Conservation (phyloP, 805 yeast genomes). For the Pachysolen tannophilus region DNA sequence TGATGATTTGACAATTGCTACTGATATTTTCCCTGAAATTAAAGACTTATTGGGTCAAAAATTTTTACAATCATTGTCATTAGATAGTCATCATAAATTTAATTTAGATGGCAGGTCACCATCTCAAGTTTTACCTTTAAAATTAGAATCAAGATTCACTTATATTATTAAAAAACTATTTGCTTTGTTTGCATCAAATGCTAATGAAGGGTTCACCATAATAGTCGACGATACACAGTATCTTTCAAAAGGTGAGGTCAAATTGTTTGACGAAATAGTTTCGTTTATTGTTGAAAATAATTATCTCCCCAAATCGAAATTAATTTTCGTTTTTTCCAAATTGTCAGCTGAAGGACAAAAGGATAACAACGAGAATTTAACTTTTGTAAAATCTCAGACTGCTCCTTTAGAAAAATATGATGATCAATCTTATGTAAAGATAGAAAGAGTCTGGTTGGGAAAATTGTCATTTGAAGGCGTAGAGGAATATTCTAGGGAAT, state of each 20-base stretch:
- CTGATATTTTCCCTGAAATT: constrained; percentile 36
- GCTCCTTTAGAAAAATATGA: too few relatives aligned
- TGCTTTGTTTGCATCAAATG: constrained; percentile 24
- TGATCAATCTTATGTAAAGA: too few relatives aligned
- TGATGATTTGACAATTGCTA: constrained; percentile 33
- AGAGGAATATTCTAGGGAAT: background rate
- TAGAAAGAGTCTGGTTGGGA: too few relatives aligned
- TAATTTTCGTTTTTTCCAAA: background rate
- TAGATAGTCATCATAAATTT: too few relatives aligned
- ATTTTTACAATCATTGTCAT: too few relatives aligned
- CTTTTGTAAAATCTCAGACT: too few relatives aligned
- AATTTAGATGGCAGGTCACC: too few relatives aligned
- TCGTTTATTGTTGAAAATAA: constrained; percentile 13
- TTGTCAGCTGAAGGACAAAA: background rate
- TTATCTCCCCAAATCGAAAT: constrained; percentile 5
- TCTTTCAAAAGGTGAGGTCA: constrained; percentile 27
- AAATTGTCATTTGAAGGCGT: constrained; percentile 1
- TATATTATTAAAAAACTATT: constrained; percentile 34
- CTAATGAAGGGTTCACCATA: constrained; percentile 33
- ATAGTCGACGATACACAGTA: constrained; percentile 39
- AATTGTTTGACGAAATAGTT: constrained; percentile 22
- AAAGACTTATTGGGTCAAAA: constrained; percentile 33
- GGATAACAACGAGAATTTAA: too few relatives aligned
- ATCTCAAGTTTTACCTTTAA: constrained; percentile 17
- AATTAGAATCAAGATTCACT: constrained; percentile 31